Percentiles rank a stretch among this genome's conserved stretches.
Evolutionary conservation across 2,329 filamentous ascomycete species (phyloP).

Genomic region (Beauveria sp.): DNA sequence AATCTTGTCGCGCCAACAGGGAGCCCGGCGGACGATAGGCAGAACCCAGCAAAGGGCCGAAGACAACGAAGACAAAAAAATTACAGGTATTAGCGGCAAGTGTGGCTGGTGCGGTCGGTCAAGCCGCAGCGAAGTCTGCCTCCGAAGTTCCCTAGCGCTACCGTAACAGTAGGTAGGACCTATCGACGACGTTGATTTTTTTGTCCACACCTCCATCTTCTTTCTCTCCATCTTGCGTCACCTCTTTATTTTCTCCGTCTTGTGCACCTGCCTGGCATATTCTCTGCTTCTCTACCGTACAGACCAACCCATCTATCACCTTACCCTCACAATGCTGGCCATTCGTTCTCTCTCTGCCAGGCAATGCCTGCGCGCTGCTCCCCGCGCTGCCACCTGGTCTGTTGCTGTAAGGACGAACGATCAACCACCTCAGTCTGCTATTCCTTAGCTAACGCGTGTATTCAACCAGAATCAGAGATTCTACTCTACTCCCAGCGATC

Average conservation of each 20-base stretch:
- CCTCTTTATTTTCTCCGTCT: slow-evolving; percentile 18
- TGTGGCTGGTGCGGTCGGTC: slow-evolving; percentile 10
- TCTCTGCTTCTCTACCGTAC: slow-evolving; percentile 16
- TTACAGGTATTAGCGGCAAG: neutral
- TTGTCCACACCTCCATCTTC: slow-evolving; percentile 15
- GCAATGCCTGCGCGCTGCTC: slow-evolving; percentile 68
- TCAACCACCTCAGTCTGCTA: slow-evolving; percentile 7
- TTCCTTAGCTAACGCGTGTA: slow-evolving; percentile 2
- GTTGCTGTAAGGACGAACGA: slow-evolving; percentile 23
- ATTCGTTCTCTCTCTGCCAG: slow-evolving; percentile 68
- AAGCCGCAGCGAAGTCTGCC: slow-evolving; percentile 8
- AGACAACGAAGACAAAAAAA: neutral
- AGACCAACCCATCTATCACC: neutral
- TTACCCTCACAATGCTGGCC: slow-evolving; percentile 64
- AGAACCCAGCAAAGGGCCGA: slow-evolving; percentile 6
- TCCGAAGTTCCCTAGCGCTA: neutral
- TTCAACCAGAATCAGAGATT: slow-evolving; percentile 43
- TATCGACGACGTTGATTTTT: slow-evolving; percentile 14
- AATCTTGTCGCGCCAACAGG: slow-evolving; percentile 12
- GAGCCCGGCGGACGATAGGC: slow-evolving; percentile 8
- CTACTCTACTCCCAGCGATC: slow-evolving; percentile 59
- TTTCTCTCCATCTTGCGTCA: slow-evolving; percentile 12
- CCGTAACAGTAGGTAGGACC: slow-evolving; percentile 1
- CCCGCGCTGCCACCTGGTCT: slow-evolving; percentile 41
- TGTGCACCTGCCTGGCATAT: slow-evolving; percentile 13